A percentile compares a stretch with the other conserved stretches of the same genome.
Evolutionary conservation across 2,329 filamentous ascomycete species (phyloP).

Genomic region (Fusarium pilosicola): DNA sequence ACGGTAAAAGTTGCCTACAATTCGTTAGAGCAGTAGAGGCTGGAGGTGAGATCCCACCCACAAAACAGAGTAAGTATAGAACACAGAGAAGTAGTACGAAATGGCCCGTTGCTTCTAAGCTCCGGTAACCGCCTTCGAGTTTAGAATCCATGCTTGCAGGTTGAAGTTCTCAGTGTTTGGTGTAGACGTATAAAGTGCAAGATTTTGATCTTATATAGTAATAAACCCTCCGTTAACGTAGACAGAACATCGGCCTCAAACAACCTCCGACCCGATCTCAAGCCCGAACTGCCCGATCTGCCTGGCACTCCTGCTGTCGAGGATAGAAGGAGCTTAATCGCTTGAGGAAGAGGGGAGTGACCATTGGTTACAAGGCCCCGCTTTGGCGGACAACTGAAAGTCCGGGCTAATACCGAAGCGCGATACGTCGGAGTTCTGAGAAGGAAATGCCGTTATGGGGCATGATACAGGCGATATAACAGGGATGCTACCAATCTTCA

Average conservation of each 20-base stretch:
- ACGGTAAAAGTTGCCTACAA: rapidly evolving
- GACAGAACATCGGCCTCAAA: no score
- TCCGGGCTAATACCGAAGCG: neutral
- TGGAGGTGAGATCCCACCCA: rapidly evolving
- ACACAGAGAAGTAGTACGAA: neutral
- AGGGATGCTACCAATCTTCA: no score
- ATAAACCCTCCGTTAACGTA: no score
- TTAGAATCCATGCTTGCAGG: neutral
- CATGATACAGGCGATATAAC: rapidly evolving
- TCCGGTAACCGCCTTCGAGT: rapidly evolving
- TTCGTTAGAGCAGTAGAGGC: rapidly evolving
- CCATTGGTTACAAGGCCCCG: neutral
- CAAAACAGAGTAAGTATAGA: neutral
- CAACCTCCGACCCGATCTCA: no score
- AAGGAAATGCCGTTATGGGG: neutral
- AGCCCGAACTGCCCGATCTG: neutral
- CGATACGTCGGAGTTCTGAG: neutral
- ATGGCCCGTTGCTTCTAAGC: no score
- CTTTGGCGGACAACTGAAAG: neutral
- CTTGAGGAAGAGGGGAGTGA: no score
- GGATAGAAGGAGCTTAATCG: neutral
- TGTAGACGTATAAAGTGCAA: no score
- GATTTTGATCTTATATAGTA: rapidly evolving
- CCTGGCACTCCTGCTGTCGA: neutral
- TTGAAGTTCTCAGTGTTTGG: neutral